Conservation (phyloP, 331 rosid genomes). For the Quercus tomentella region DNA sequence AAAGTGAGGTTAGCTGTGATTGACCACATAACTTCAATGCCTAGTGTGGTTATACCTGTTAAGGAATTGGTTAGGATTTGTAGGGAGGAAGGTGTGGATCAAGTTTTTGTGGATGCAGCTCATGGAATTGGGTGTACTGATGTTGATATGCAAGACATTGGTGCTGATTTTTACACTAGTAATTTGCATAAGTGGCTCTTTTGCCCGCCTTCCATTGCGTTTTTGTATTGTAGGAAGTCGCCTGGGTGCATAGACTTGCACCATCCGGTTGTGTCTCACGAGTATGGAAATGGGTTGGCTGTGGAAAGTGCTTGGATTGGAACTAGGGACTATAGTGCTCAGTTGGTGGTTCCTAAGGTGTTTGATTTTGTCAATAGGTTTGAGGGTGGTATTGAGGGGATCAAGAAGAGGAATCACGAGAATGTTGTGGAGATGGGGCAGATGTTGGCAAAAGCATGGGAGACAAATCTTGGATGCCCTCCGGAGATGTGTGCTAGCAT, state of each 20-base stretch:
- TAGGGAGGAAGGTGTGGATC: conserved; percentile 89
- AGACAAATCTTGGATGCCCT: conserved; percentile 78
- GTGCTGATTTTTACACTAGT: conserved; percentile 90
- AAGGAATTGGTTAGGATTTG: conserved; percentile 77
- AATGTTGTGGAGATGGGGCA: conserved; percentile 79
- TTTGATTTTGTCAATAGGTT: conserved; percentile 73
- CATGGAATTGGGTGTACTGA: conserved; percentile 81
- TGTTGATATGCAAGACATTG: conserved; percentile 84
- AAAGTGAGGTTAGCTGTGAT: conserved; percentile 82
- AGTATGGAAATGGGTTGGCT: conserved; percentile 93
- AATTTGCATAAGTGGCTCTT: conserved; percentile 96
- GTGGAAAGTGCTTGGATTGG: conserved; percentile 98
- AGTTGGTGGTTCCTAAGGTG: conserved; percentile 71
- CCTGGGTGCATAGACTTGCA: conserved; percentile 50
- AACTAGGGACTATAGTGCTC: conserved; percentile 92
- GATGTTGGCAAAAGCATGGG: conserved; percentile 82
- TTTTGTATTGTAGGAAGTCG: conserved; percentile 55
- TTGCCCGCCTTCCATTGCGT: conserved; percentile 89
- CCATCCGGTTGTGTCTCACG: conserved; percentile 93
- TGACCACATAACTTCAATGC: conserved; percentile 96
- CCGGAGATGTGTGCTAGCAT: conserved; percentile 81
- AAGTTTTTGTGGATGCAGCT: conserved; percentile 88
- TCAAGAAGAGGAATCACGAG: conserved; percentile 82
- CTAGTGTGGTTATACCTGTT: conserved; percentile 75
- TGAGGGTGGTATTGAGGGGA: conserved; percentile 86